phyloP scores from a whole-genome alignment of 2,329 filamentous ascomycete genomes.

The Fusarium torulosum region DNA sequence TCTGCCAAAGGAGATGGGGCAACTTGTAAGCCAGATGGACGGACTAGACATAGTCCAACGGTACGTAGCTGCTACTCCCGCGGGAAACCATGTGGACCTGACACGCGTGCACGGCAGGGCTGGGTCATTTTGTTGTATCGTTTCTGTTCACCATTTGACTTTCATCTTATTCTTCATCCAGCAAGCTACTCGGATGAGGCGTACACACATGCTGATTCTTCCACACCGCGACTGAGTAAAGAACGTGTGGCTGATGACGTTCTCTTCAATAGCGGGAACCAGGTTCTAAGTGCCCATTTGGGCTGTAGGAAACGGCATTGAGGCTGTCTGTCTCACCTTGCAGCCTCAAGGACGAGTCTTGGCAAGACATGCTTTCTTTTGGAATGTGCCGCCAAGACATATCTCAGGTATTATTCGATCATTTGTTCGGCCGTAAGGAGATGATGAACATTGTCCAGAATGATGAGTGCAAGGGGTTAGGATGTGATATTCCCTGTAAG shows the following conservation, averaged over 20 bases:
- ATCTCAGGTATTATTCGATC: conserved; percentile 1
- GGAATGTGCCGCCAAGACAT: conserved; percentile 9
- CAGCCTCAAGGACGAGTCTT: not conserved
- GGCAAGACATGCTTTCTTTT: not conserved
- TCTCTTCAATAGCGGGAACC: not conserved
- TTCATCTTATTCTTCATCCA: conserved; percentile 12
- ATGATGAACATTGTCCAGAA: not conserved
- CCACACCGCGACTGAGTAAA: conserved; percentile 18
- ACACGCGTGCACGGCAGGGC: conserved; percentile 25
- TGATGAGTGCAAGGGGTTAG: not conserved
- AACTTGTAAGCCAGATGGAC: conserved; percentile 2
- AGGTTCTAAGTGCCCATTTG: not conserved
- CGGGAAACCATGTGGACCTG: conserved; percentile 32
- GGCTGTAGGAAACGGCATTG: not conserved
- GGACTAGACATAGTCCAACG: conserved; percentile 14
- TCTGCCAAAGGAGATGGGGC: not conserved
- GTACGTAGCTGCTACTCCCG: conserved; percentile 13
- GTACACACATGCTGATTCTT: not conserved
- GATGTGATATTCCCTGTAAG: conserved; percentile 9
- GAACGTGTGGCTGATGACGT: conserved; percentile 29
- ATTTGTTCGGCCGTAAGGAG: conserved; percentile 23
- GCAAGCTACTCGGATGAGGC: conserved; percentile 20
- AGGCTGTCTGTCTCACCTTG: conserved; percentile 10
- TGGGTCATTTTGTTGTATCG: conserved; percentile 13
- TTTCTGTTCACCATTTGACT: conserved; percentile 15